phyloP scores from a whole-genome alignment of 352 stramenopile species.

The Globisporangium paroecandrum region DNA sequence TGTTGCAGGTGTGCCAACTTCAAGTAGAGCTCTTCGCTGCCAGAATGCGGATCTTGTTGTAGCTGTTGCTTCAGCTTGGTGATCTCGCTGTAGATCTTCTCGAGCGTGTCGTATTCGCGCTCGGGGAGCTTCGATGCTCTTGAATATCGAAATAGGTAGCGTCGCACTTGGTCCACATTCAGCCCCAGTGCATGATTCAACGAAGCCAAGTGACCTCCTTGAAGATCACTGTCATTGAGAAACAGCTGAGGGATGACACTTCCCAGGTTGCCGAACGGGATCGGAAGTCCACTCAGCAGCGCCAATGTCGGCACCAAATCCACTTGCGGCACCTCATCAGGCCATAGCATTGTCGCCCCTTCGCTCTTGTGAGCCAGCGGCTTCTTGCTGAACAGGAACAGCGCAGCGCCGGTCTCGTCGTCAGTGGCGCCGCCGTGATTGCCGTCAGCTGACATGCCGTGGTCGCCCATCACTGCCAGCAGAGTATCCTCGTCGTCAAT shows the following conservation, averaged over 20 bases:
- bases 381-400: slow-evolving; percentile 90
- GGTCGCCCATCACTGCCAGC: slow-evolving; percentile 95
- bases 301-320: slow-evolving; percentile 96
- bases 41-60: slow-evolving; percentile 15
- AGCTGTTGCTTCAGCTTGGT: slow-evolving; percentile 27
- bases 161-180: slow-evolving; percentile 84
- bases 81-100: slow-evolving; percentile 46
- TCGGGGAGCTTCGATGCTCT: slow-evolving; percentile 61
- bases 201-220: slow-evolving; percentile 7
- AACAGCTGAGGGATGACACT: slow-evolving; percentile 91
- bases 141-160: slow-evolving; percentile 71
- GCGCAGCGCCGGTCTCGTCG: slow-evolving; percentile 93
- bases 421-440: slow-evolving; percentile 97
- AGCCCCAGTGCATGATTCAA: slow-evolving; percentile 70
- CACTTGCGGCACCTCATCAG: slow-evolving; percentile 86
- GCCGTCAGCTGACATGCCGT: slow-evolving; percentile 98
- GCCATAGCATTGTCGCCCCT: slow-evolving; percentile 13
- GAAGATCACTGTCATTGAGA: slow-evolving; percentile 25
- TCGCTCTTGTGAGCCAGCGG: slow-evolving; percentile 25
- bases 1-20: slow-evolving; percentile 40
- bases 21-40: slow-evolving; percentile 29
- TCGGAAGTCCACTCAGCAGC: slow-evolving; percentile 91
- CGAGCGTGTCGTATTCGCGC: slow-evolving; percentile 51
- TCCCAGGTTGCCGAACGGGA: slow-evolving; percentile 96
- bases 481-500: slow-evolving; percentile 79